Base-by-base conservation (phyloP, 1,284 basidiomycete species). In the Boletus sp. region DNA sequence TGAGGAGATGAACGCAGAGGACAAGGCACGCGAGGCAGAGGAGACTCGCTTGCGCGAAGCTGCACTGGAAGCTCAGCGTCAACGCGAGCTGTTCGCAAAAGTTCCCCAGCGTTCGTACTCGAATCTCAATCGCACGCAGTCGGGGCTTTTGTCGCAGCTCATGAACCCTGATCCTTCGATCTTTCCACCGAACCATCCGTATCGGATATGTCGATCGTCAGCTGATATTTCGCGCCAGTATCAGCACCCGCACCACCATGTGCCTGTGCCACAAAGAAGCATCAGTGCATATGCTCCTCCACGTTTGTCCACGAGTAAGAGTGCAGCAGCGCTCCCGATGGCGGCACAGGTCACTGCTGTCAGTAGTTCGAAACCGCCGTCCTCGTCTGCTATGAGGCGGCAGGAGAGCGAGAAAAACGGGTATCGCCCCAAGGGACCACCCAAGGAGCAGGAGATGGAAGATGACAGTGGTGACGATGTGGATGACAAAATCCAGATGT, bases 71-170 rank as follows among this genome's bases (percentile, higher is more conserved):
- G 82, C 77, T 14, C 77, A 82, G 58, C 75, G 84, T 6, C 80
- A 89, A 59, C 76, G 77, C 27, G 81, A 87, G 14, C 75, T 92
- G 76, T 91, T 93, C 60, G 74, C 79, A 48, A 92, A 91, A 68
- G 72, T 85, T 9, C 86, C 88, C 5, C 74, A 80, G 43, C 72
- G 78, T 32, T 80, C 81, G 20, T 82, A 84, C 56, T 77, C 80
- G 58, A 77, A 80, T 54, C 69, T 84, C 42, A 72, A 72, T 46
- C 69, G 78, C 38, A 73, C 75, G 10, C 67, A 68, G 37, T 78
- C 78, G 4, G 86, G 87, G 6, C 63, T 86, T 37, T 69, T 88
- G 41, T 78, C 78, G 20, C 77, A 78, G 60, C 67, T 89, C 33
- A 75, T 89, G 71, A 83, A 88, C 55, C 86, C 86, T 0, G 75